Percentiles rank a stretch among this genome's conserved stretches.
Conservation (phyloP, 768 basidiomycete genomes). For the Russula virescens region DNA sequence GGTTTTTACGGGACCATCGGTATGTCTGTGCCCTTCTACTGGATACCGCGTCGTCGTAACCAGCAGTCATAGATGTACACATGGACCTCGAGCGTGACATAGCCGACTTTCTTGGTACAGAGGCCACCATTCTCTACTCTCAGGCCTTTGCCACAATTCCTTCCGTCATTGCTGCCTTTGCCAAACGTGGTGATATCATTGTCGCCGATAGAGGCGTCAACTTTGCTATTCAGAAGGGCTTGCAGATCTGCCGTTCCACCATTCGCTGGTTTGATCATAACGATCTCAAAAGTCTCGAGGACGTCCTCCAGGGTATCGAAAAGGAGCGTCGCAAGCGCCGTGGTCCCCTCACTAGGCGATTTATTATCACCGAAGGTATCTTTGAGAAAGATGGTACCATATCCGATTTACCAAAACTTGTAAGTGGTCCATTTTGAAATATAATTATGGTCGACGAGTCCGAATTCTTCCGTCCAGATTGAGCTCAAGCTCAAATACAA, state of each 20-base stretch:
- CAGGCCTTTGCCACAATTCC: conserved; percentile 90
- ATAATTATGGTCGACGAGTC: neutral
- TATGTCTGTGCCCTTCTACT: conserved; percentile 33
- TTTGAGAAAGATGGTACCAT: conserved; percentile 94
- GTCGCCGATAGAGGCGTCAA: conserved; percentile 97
- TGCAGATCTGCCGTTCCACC: conserved; percentile 87
- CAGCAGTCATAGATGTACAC: conserved; percentile 67
- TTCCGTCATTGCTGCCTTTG: conserved; percentile 95
- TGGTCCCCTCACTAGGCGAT: conserved; percentile 77
- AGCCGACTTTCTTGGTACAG: conserved; percentile 84
- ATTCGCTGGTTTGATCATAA: conserved; percentile 97
- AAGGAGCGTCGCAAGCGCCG: conserved; percentile 86
- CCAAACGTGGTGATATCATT: conserved; percentile 95
- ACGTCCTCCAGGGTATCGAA: conserved; percentile 74
- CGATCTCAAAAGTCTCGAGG: conserved; percentile 85
- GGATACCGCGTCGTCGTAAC: neutral
- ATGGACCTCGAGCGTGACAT: conserved; percentile 84
- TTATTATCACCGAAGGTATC: conserved; percentile 95
- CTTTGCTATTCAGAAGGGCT: conserved; percentile 93
- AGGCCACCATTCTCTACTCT: conserved; percentile 86
- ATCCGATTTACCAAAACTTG: conserved; percentile 87
- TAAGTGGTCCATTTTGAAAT: conserved; percentile 38
- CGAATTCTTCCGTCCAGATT: conserved; percentile 44
- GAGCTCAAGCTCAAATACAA: conserved; percentile 95
- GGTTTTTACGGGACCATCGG: conserved; percentile 97